These are phyloP conservation scores for Lentinula boryana DNA, from an alignment of 768 basidiomycete genomes.

Conservation along the genomic window DNA sequence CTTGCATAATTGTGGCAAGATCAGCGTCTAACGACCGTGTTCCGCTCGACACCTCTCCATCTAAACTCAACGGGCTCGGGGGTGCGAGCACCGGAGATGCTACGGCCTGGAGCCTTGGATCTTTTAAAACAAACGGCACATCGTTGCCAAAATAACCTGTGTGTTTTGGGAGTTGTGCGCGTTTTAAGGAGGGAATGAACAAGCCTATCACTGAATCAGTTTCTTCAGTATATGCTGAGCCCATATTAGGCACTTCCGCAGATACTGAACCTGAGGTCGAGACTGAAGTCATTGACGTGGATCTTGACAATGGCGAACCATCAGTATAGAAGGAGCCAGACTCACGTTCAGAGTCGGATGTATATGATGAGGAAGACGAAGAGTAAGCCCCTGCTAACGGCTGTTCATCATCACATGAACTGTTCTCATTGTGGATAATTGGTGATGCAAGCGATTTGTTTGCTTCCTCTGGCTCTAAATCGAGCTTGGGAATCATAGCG, in stretches of 20 bases:
- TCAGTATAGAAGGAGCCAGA: neutral
- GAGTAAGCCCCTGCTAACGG: neutral
- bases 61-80: neutral
- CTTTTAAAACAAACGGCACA: neutral
- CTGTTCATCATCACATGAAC: neutral
- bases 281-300: constrained; percentile 2
- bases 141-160: neutral
- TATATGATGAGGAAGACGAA: constrained; percentile 11
- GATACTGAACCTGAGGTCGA: neutral
- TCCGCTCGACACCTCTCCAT: neutral
- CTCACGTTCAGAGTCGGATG: constrained; percentile 5
- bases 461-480: neutral
- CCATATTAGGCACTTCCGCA: neutral
- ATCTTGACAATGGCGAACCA: neutral
- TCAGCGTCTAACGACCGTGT: neutral
- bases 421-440: neutral
- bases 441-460: neutral
- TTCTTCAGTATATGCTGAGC: neutral
- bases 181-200: neutral
- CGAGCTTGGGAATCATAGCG: neutral
- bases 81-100: constrained; percentile 1
- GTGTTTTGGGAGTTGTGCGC: neutral
- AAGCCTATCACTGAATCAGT: neutral
- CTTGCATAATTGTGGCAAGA: neutral
- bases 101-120: neutral